Evolutionary conservation across 441 rosid species (phyloP).

Genomic region (Sinapis alba): DNA sequence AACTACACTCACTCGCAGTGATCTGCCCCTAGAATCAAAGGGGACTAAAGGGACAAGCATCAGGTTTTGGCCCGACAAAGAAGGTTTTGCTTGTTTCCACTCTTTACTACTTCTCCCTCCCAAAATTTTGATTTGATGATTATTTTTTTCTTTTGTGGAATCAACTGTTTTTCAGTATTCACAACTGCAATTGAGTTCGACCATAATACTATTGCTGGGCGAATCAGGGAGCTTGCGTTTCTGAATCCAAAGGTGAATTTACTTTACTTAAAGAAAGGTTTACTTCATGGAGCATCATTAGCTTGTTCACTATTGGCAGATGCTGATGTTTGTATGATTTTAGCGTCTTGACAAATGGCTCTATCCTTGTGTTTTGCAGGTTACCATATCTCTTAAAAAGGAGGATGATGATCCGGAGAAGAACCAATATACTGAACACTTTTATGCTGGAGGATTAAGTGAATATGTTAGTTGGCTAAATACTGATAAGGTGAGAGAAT

Average conservation of each 20-base stretch:
- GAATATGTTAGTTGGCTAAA: conserved; percentile 94
- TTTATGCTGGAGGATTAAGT: conserved; percentile 76
- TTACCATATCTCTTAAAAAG: conserved; percentile 60
- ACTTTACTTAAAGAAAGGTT: conserved; percentile 15
- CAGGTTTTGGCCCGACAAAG: conserved; percentile 93
- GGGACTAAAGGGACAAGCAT: conserved; percentile 67
- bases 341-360: conserved; percentile 1
- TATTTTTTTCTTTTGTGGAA: conserved; percentile 21
- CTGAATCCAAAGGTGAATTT: conserved; percentile 77
- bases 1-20: conserved; percentile 50
- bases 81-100: conserved; percentile 54
- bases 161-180: conserved; percentile 58
- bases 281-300: conserved; percentile 4
- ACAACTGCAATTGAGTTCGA: conserved; percentile 83
- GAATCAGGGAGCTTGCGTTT: conserved; percentile 92
- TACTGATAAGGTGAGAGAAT: conserved; percentile 64
- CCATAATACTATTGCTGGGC: conserved; percentile 74
- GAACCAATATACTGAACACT: conserved; percentile 61
- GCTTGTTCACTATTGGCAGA: conserved; percentile 6
- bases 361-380: conserved; percentile 51
- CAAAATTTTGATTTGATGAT: conserved; percentile 17
- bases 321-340: conserved; percentile 3
- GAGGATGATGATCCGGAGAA: conserved; percentile 64
- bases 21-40: conserved; percentile 61
- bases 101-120: background rate